Evolutionary conservation across 768 basidiomycete species (phyloP).

Genomic region (Suillus lakei): DNA sequence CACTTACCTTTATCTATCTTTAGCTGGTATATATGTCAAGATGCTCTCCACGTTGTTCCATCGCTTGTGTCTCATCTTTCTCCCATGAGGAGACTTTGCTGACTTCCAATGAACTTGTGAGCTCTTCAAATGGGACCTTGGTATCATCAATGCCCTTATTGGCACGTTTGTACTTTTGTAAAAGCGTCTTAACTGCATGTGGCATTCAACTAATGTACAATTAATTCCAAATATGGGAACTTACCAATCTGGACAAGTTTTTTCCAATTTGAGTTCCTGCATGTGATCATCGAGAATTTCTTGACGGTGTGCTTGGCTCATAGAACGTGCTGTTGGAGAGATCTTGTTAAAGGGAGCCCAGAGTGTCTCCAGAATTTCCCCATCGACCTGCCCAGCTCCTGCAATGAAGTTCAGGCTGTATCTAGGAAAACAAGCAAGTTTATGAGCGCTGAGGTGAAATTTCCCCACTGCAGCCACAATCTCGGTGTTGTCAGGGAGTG

Average conservation of each 20-base stretch:
- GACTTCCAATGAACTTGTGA: not conserved
- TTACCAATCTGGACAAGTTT: slow-evolving; percentile 31
- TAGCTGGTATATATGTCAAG: slow-evolving; percentile 5
- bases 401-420: slow-evolving; percentile 34
- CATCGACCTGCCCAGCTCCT: slow-evolving; percentile 30
- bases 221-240: not conserved
- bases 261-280: slow-evolving; percentile 39
- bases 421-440: slow-evolving; percentile 28
- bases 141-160: not conserved
- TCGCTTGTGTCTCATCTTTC: not conserved
- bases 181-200: not conserved
- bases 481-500: slow-evolving; percentile 5
- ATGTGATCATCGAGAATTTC: slow-evolving; percentile 39
- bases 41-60: not conserved
- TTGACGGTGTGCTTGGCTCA: slow-evolving; percentile 26
- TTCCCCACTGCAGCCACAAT: slow-evolving; percentile 20
- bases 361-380: slow-evolving; percentile 37
- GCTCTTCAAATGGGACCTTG: slow-evolving; percentile 3
- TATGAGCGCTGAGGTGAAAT: slow-evolving; percentile 34
- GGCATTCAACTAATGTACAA: too few species aligned
- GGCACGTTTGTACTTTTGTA: not conserved
- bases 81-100: not conserved
- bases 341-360: too few species aligned
- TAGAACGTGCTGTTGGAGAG: slow-evolving; percentile 23
- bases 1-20: slow-evolving; percentile 9